Conservation (phyloP, 352 stramenopile genomes). For the Globisporangium cederbergense region DNA sequence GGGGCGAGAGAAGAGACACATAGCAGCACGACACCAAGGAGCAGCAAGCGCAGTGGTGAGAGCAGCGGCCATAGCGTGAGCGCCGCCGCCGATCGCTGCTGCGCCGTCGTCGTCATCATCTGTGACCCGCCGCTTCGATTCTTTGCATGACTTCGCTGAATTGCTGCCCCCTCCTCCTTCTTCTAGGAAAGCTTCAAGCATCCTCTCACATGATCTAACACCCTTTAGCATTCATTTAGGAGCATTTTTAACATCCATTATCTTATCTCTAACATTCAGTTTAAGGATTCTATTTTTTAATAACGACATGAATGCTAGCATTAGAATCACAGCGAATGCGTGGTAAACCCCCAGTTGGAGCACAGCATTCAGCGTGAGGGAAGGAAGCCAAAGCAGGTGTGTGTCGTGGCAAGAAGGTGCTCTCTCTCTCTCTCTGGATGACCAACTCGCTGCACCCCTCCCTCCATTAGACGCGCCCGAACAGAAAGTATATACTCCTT, state of each 20-base stretch:
- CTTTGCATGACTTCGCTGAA: background rate
- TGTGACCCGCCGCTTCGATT: background rate
- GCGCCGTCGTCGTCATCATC: background rate
- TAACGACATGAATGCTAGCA: background rate
- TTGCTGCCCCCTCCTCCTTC: background rate
- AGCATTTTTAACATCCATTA: background rate
- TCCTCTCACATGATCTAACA: background rate
- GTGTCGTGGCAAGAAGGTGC: background rate
- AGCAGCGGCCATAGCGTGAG: background rate
- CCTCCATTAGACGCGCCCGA: background rate
- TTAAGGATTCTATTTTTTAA: background rate
- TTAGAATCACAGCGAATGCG: background rate
- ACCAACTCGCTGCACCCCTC: background rate
- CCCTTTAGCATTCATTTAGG: background rate
- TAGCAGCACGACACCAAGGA: slow-evolving; percentile 15
- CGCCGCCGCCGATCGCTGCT: background rate
- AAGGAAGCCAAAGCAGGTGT: background rate
- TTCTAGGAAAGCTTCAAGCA: background rate
- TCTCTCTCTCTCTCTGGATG: background rate
- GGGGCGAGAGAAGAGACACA: background rate
- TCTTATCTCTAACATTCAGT: background rate
- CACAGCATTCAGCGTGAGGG: background rate
- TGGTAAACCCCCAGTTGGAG: background rate
- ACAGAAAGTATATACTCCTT: too few species aligned
- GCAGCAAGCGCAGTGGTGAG: background rate